A percentile compares a stretch with the other conserved stretches of the same genome.
These are phyloP conservation scores for Populus tremula DNA, from an alignment of 345 rosid species.

Conservation along the genomic window DNA sequence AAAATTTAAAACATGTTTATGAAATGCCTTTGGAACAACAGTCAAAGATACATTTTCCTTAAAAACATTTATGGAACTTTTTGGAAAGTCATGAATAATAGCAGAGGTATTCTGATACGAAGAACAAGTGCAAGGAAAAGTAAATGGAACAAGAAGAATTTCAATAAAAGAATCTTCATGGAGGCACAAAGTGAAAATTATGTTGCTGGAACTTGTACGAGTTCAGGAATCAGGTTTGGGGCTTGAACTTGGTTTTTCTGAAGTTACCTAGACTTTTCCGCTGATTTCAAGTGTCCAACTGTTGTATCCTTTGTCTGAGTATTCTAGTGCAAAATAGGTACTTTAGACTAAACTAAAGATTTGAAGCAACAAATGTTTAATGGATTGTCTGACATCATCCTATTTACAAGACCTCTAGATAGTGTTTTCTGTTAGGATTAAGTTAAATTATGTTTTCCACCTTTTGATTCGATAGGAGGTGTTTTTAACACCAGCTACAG, in stretches of 20 bases:
- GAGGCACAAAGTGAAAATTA: not conserved
- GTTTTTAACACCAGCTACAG: not conserved
- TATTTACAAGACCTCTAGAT: not conserved
- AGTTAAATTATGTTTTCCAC: not conserved
- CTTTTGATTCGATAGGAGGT: not conserved
- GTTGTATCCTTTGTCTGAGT: not conserved
- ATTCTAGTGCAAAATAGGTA: not conserved
- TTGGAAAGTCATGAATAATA: not conserved
- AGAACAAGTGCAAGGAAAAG: not conserved
- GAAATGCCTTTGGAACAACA: not conserved
- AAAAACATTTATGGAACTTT: too few relatives aligned
- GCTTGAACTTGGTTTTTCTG: not conserved
- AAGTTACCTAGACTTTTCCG: not conserved
- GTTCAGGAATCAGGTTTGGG: not conserved
- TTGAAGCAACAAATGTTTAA: not conserved
- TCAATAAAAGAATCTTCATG: not conserved
- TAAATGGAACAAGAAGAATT: not conserved
- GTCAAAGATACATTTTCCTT: not conserved
- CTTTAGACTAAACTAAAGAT: not conserved
- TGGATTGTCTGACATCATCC: not conserved
- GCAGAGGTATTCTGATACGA: not conserved
- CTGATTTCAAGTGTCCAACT: not conserved
- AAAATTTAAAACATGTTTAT: not conserved
- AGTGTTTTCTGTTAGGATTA: not conserved
- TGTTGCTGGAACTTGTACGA: not conserved